A percentile compares a stretch with the other conserved stretches of the same genome.
Conservation (phyloP, 495 filamentous ascomycete species). For the Penicillium paxilli region DNA sequence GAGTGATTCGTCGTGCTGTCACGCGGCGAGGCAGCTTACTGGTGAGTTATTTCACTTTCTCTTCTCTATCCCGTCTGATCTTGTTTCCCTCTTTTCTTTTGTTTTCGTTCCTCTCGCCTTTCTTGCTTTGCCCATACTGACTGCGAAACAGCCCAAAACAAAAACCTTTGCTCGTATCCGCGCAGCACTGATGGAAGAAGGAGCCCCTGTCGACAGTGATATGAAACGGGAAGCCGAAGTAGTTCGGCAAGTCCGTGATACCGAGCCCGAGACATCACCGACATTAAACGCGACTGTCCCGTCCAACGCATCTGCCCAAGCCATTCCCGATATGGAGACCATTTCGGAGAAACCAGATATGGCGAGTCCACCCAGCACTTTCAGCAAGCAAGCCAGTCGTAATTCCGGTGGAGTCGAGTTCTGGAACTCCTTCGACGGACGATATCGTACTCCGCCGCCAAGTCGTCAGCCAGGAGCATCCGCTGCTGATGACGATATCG, state of each 20-base stretch:
- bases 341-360: conserved; percentile 56
- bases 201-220: conserved; percentile 82
- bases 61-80: no score
- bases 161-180: conserved; percentile 92
- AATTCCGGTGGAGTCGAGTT: conserved; percentile 73
- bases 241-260: conserved; percentile 87
- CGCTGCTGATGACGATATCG: conserved; percentile 70
- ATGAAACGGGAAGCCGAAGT: conserved; percentile 91
- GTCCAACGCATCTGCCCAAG: conserved; percentile 47
- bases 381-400: conserved; percentile 68
- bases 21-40: conserved; percentile 86
- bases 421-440: conserved; percentile 74
- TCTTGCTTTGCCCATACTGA: no score
- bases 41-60: conserved; percentile 51
- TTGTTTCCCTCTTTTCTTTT: not conserved
- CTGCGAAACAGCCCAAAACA: conserved; percentile 71
- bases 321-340: conserved; percentile 56
- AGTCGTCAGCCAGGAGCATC: conserved; percentile 54
- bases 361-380: conserved; percentile 56
- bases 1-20: conserved; percentile 64
- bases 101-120: not conserved
- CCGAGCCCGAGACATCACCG: conserved; percentile 48
- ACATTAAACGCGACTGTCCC: conserved; percentile 40
- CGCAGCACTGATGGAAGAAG: conserved; percentile 85
- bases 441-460: conserved; percentile 64